Conservation (phyloP, 495 filamentous ascomycete species). For the Neohortaea acidophila region DNA sequence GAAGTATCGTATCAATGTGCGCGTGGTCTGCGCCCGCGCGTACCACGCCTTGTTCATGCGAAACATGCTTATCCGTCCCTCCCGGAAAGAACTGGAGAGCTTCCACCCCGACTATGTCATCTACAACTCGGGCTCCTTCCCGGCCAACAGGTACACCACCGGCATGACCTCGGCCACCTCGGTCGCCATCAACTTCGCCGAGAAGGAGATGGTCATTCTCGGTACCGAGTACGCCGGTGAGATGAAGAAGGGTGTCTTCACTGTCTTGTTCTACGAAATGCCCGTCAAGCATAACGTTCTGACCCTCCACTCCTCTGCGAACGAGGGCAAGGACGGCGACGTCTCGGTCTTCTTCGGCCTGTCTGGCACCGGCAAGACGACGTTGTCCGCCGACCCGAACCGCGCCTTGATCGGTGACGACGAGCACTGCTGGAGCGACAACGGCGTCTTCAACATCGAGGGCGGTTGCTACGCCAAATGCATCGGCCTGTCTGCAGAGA, state of each 20-base stretch:
- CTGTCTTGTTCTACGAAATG: slow-evolving; percentile 99
- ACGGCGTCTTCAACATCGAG: slow-evolving; percentile 97
- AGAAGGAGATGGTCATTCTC: slow-evolving; percentile 95
- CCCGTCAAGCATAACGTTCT: slow-evolving; percentile 98
- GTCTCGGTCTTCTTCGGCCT: slow-evolving; percentile 99
- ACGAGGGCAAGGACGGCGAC: slow-evolving; percentile 74
- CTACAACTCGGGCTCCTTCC: slow-evolving; percentile 98
- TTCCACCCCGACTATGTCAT: slow-evolving; percentile 99
- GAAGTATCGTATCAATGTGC: slow-evolving; percentile 93
- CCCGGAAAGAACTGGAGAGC: slow-evolving; percentile 74
- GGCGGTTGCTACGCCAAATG: slow-evolving; percentile 99
- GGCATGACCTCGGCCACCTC: slow-evolving; percentile 94
- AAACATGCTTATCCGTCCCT: slow-evolving; percentile 97
- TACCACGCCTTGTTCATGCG: slow-evolving; percentile 99
- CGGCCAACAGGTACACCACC: slow-evolving; percentile 92
- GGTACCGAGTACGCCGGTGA: slow-evolving; percentile 95
- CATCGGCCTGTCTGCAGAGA: slow-evolving; percentile 93
- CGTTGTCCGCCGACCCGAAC: slow-evolving; percentile 91
- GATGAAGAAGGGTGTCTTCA: slow-evolving; percentile 99
- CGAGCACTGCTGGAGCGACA: slow-evolving; percentile 98
- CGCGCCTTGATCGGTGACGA: slow-evolving; percentile 93
- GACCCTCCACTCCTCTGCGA: slow-evolving; percentile 89
- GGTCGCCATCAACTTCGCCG: slow-evolving; percentile 74
- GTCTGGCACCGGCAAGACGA: slow-evolving; percentile 97
- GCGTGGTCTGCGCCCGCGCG: slow-evolving; percentile 93